Conservation (phyloP, 2,329 filamentous ascomycete genomes). For the Diaporthe longicolla region DNA sequence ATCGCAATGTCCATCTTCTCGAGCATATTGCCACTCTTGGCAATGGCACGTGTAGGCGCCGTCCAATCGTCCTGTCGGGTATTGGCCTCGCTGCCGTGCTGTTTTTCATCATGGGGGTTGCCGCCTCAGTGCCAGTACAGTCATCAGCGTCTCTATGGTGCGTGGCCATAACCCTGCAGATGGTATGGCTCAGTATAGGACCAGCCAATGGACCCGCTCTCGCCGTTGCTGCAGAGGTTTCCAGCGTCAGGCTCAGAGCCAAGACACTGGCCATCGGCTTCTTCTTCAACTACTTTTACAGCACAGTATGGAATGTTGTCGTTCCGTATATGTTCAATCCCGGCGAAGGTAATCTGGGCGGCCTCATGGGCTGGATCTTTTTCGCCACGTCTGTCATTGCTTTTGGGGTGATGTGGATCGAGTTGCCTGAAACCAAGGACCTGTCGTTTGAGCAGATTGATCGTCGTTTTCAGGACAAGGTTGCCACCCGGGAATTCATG, state of each 20-base stretch:
- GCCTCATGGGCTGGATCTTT: slow-evolving; percentile 31
- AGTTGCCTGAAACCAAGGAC: slow-evolving; percentile 35
- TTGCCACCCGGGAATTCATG: not conserved
- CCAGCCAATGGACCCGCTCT: slow-evolving; percentile 33
- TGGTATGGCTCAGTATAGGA: slow-evolving; percentile 37
- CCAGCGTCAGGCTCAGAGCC: slow-evolving; percentile 26
- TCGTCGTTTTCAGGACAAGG: slow-evolving; percentile 19
- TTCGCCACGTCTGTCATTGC: slow-evolving; percentile 22
- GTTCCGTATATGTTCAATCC: slow-evolving; percentile 36
- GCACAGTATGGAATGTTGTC: slow-evolving; percentile 29
- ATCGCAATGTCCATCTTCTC: slow-evolving; percentile 34
- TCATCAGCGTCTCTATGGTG: slow-evolving; percentile 31
- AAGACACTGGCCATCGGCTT: slow-evolving; percentile 34
- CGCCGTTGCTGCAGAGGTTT: slow-evolving; percentile 28
- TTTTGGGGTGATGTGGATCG: slow-evolving; percentile 30
- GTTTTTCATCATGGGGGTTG: slow-evolving; percentile 33
- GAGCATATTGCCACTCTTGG: slow-evolving; percentile 28
- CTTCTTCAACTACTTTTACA: slow-evolving; percentile 39
- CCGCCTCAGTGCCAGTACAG: slow-evolving; percentile 22
- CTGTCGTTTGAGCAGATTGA: slow-evolving; percentile 30
- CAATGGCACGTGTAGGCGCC: slow-evolving; percentile 29
- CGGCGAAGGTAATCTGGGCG: slow-evolving; percentile 10
- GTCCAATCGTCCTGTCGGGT: slow-evolving; percentile 17
- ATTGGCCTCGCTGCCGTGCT: slow-evolving; percentile 30
- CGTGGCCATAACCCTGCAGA: slow-evolving; percentile 30